These are phyloP conservation scores for Phoma herbarum DNA, from an alignment of 2,329 filamentous ascomycete species.

Conservation along the genomic window DNA sequence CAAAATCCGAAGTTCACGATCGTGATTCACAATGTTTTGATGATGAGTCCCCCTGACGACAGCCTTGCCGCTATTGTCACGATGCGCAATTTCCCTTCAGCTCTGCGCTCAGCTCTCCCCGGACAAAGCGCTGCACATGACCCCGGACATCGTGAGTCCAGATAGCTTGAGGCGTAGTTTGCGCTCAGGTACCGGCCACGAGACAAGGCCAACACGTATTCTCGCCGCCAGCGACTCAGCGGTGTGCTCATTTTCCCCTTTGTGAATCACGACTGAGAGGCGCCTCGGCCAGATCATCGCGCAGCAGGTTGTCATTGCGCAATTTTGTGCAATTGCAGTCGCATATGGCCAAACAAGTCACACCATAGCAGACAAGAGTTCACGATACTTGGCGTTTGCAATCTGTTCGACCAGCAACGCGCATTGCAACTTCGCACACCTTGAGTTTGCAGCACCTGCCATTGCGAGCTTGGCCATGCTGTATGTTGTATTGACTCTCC, in stretches of 20 bases:
- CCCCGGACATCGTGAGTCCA: constrained; percentile 48
- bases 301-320: constrained; percentile 21
- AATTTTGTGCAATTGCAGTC: constrained; percentile 23
- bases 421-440: constrained; percentile 10
- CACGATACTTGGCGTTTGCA: constrained; percentile 45
- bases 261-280: constrained; percentile 8
- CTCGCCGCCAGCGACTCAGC: constrained; percentile 21
- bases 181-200: constrained; percentile 22
- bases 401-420: constrained; percentile 17
- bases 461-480: constrained; percentile 15
- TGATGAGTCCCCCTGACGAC: constrained; percentile 15
- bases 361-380: constrained; percentile 32
- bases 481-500: constrained; percentile 28
- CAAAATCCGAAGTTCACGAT: constrained; percentile 16
- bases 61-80: constrained; percentile 9
- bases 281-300: constrained; percentile 13
- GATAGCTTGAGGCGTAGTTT: constrained; percentile 22
- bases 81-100: constrained; percentile 15
- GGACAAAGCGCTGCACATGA: constrained; percentile 37
- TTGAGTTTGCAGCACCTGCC: constrained; percentile 18
- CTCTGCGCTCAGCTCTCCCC: constrained; percentile 8
- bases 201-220: constrained; percentile 17
- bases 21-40: constrained; percentile 19
- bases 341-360: constrained; percentile 30
- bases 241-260: constrained; percentile 11